Percentiles rank a stretch among this genome's conserved stretches.
These are phyloP conservation scores for Aspergillus ustus DNA, from an alignment of 2,329 filamentous ascomycete genomes.

Conservation along the genomic window DNA sequence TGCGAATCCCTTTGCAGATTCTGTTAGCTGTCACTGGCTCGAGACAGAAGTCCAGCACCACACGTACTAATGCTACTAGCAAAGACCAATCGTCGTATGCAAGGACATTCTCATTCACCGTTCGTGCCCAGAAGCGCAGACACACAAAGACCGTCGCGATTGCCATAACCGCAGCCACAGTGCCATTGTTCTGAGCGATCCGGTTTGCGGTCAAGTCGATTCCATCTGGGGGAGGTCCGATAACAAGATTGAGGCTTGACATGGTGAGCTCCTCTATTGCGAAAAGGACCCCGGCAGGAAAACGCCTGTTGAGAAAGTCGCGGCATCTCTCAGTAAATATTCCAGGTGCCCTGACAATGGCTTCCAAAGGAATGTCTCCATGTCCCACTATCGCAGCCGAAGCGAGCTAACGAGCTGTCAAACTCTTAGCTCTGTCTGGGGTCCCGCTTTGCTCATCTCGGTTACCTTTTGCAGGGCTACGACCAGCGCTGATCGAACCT, in stretches of 20 bases:
- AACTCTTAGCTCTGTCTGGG: too few relatives aligned
- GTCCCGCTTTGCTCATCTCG: too few relatives aligned
- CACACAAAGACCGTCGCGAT: slow-evolving; percentile 19
- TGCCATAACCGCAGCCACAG: slow-evolving; percentile 13
- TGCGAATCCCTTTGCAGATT: slow-evolving; percentile 6
- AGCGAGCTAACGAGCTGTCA: too few relatives aligned
- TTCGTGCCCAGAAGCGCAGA: slow-evolving; percentile 20
- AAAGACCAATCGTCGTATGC: slow-evolving; percentile 22
- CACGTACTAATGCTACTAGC: slow-evolving; percentile 14
- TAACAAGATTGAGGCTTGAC: slow-evolving; percentile 17
- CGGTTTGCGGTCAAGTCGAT: slow-evolving; percentile 14
- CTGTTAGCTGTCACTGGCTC: not conserved
- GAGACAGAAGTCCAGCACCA: not conserved
- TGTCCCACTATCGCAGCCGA: too few relatives aligned
- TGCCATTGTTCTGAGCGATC: slow-evolving; percentile 16
- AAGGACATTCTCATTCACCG: not conserved
- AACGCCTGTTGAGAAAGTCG: not conserved
- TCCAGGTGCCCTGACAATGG: too few relatives aligned
- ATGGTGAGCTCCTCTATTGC: not conserved
- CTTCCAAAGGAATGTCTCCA: not conserved
- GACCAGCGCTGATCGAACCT: too few relatives aligned
- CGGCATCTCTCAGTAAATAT: not conserved
- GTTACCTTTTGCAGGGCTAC: too few relatives aligned
- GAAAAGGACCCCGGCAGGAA: not conserved
- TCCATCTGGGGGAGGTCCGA: slow-evolving; percentile 4